These are phyloP conservation scores for Lentinula sp. DNA, from an alignment of 768 basidiomycete genomes.

Conservation along the genomic window DNA sequence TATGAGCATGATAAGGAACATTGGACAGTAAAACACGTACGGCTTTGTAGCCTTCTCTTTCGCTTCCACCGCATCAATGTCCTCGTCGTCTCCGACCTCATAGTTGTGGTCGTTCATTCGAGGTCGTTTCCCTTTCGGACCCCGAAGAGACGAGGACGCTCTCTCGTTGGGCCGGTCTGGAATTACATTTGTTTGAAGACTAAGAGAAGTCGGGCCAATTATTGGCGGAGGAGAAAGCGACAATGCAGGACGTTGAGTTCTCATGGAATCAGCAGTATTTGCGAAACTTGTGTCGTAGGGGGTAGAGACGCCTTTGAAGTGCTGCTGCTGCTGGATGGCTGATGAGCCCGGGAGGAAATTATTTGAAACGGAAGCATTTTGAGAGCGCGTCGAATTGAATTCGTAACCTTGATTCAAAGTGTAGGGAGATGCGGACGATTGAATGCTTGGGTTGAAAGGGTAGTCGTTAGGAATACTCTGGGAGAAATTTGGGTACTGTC, in stretches of 20 bases:
- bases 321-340: background rate
- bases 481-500: constrained; percentile 7
- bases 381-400: background rate
- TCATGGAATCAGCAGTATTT: background rate
- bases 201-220: background rate
- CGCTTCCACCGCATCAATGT: constrained; percentile 28
- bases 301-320: background rate
- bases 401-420: background rate
- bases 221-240: constrained; percentile 2
- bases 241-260: background rate
- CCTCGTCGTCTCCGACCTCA: constrained; percentile 28
- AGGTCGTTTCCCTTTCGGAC: constrained; percentile 29
- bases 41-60: constrained; percentile 33
- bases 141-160: constrained; percentile 4
- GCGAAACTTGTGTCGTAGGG: background rate
- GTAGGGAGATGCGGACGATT: background rate
- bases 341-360: background rate
- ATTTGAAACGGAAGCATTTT: constrained; percentile 1
- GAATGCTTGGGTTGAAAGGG: constrained; percentile 15
- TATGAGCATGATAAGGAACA: constrained; percentile 5
- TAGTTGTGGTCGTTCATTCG: constrained; percentile 21
- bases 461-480: background rate
- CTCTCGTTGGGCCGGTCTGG: background rate
- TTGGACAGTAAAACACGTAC: constrained; percentile 26
- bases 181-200: background rate